These are phyloP conservation scores for Mycosphaerella arachidis DNA, from an alignment of 2,329 filamentous ascomycete species.

Conservation along the genomic window DNA sequence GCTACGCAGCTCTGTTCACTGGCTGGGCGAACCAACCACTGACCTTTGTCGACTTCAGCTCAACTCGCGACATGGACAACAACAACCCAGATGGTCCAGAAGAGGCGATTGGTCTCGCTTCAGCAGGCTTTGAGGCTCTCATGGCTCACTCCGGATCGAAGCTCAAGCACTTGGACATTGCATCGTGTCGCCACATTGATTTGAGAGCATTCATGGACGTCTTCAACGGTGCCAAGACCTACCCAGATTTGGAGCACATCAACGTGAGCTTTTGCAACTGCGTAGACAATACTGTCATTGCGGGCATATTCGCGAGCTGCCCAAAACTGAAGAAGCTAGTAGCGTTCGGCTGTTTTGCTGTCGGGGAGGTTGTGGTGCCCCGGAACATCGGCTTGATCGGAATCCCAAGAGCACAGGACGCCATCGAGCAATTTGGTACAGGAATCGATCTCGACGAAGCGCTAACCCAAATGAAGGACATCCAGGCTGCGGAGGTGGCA, in stretches of 20 bases:
- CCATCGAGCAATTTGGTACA: constrained; percentile 49
- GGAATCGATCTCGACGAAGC: constrained; percentile 35
- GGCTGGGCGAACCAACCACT: constrained; percentile 72
- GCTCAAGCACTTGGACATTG: constrained; percentile 68
- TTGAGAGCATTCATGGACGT: constrained; percentile 67
- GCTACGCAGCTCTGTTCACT: constrained; percentile 67
- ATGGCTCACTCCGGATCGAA: constrained; percentile 74
- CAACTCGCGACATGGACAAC: constrained; percentile 73
- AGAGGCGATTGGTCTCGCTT: constrained; percentile 66
- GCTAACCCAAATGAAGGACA: constrained; percentile 29
- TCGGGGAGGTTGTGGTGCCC: constrained; percentile 54
- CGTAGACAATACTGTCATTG: constrained; percentile 50
- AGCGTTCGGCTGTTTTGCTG: constrained; percentile 60
- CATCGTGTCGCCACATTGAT: constrained; percentile 78
- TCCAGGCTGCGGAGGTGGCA: constrained; percentile 12
- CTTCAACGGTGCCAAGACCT: constrained; percentile 61
- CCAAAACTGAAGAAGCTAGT: constrained; percentile 51
- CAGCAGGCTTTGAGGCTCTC: constrained; percentile 69
- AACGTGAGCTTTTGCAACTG: constrained; percentile 58
- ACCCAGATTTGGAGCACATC: constrained; percentile 64
- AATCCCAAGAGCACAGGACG: constrained; percentile 54
- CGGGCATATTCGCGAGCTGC: constrained; percentile 47
- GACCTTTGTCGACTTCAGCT: constrained; percentile 66
- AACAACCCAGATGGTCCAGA: constrained; percentile 60
- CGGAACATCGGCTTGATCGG: constrained; percentile 57